These are phyloP conservation scores for Trametes cingulata DNA, from an alignment of 768 basidiomycete genomes.

Conservation along the genomic window DNA sequence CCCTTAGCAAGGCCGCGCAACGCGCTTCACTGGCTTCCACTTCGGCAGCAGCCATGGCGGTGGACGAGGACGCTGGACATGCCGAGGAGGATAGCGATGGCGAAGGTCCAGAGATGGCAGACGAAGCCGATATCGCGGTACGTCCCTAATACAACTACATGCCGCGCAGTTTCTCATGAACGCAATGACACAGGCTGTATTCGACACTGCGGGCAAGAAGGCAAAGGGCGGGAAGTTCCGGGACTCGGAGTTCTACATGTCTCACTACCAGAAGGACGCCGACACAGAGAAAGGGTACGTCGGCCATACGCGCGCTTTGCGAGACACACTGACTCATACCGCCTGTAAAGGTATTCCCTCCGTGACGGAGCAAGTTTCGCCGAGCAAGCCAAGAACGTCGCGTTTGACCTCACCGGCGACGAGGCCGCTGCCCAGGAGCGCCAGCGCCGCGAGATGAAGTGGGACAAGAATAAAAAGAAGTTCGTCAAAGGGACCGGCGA, in stretches of 20 bases:
- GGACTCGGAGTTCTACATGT: constrained; percentile 90
- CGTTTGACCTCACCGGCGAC: constrained; percentile 84
- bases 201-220: constrained; percentile 45
- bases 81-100: constrained; percentile 33
- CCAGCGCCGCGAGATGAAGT: constrained; percentile 67
- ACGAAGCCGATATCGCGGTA: constrained; percentile 78
- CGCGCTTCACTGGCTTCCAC: constrained; percentile 42
- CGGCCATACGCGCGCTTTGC: not conserved
- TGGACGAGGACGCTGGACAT: constrained; percentile 35
- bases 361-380: constrained; percentile 86
- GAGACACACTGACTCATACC: not conserved
- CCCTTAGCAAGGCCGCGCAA: constrained; percentile 64
- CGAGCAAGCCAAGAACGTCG: constrained; percentile 75
- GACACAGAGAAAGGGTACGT: constrained; percentile 86
- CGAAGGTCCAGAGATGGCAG: constrained; percentile 63
- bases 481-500: constrained; percentile 83
- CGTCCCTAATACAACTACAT: constrained; percentile 21
- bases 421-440: constrained; percentile 62
- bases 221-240: constrained; percentile 53
- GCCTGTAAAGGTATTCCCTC: constrained; percentile 71
- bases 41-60: constrained; percentile 33
- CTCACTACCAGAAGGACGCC: constrained; percentile 86
- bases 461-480: constrained; percentile 97
- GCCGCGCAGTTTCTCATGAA: not conserved
- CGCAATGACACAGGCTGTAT: constrained; percentile 60